Base-by-base conservation (phyloP, 2,329 filamentous ascomycete genomes). In the Penicillium sp. region DNA sequence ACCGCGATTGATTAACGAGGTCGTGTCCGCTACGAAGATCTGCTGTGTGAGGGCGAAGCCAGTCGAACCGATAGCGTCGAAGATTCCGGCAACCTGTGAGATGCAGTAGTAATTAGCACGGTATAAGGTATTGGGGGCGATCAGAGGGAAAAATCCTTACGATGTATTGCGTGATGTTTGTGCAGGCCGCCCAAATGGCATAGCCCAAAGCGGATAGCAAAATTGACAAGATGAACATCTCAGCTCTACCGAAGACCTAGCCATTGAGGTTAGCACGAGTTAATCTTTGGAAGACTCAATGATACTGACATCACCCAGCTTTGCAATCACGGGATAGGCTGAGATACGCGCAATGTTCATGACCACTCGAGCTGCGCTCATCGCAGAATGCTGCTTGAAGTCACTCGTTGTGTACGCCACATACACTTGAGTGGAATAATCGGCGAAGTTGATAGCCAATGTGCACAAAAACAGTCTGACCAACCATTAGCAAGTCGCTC, bases 11-110 rank as follows among this genome's bases (percentile, higher is more conserved):
- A 81, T 68, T 41, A 87, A 69, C 59, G 81, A 78, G 46, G 80
- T 85, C 1, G 81, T 84, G 67, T 87, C 84, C 29, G 84, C 84
- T 45, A 87, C 80, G 67, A 87, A 84, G 38, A 87, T 81, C 64
- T 87, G 84, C 63, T 85, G 81, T 19, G 86, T 69, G 44, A 87
- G 82, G 54, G 83, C 78, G 7, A 85, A 77, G 2, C 83, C 83
- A 0, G 83, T 84, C 44, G 79, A 78, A 2, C 84, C 84, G 6
- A 83, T 80, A 2, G 83, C 79, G 63, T 85, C 86, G 67, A 87
- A 85, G 35, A 86, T 80, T 11, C 60, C 60, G 3, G 61, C 63
- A 26, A 55, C 59, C 63, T 85, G 79, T 39, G 16, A n/a, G 29
- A 44, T 19, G 14, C 27, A 34, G 4, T 7, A 23, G n/a, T 6